These are phyloP conservation scores for Pseudofabraea citricarpa DNA, from an alignment of 2,329 filamentous ascomycete genomes.

Conservation along the genomic window DNA sequence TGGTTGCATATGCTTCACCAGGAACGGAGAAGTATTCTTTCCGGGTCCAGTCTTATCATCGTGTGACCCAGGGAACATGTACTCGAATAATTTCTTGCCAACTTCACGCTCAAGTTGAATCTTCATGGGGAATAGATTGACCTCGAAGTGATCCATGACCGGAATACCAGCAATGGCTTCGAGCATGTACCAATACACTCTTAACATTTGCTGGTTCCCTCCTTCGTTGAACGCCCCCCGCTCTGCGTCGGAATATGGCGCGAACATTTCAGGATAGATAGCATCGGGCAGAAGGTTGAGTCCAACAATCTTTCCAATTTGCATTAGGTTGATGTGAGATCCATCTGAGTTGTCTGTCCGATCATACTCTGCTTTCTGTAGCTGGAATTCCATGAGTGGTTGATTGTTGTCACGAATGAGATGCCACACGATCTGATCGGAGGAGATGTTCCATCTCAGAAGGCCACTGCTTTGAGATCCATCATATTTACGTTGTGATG, in stretches of 20 bases:
- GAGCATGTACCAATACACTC: constrained; percentile 96
- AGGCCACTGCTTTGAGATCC: constrained; percentile 71
- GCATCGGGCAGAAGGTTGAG: constrained; percentile 87
- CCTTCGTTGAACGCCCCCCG: constrained; percentile 45
- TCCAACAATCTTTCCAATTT: constrained; percentile 82
- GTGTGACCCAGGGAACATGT: constrained; percentile 84
- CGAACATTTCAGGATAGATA: constrained; percentile 93
- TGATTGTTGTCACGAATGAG: constrained; percentile 82
- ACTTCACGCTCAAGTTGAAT: constrained; percentile 91
- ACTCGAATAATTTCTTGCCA: constrained; percentile 90
- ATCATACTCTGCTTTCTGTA: constrained; percentile 87
- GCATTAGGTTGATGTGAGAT: constrained; percentile 88
- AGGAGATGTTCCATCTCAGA: constrained; percentile 89
- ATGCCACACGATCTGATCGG: constrained; percentile 95
- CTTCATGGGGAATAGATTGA: constrained; percentile 87
- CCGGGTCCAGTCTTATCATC: constrained; percentile 30
- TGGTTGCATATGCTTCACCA: constrained; percentile 46
- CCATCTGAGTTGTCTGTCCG: constrained; percentile 96
- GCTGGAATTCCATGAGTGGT: constrained; percentile 86
- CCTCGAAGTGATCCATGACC: constrained; percentile 94
- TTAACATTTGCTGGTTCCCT: constrained; percentile 76
- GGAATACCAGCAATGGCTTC: constrained; percentile 97
- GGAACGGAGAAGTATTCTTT: constrained; percentile 58
- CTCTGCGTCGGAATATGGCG: constrained; percentile 74
- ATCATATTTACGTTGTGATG: constrained; percentile 83